Evolutionary conservation across 179 eudicot genomes (phyloP).

Genomic region (Actinidia chinensis): DNA sequence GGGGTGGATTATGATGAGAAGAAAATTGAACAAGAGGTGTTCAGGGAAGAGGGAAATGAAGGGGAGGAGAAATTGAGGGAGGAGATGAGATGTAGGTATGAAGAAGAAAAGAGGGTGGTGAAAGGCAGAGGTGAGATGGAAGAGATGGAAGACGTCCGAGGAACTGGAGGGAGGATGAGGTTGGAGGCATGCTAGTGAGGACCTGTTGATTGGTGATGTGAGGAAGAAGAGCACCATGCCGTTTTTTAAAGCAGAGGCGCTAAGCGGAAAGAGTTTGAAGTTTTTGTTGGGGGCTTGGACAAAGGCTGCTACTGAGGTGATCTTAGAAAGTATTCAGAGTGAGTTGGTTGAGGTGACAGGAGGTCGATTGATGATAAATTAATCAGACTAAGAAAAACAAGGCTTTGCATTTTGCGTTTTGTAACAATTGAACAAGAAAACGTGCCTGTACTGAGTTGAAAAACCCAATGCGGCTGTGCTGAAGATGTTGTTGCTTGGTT

Average conservation of each 20-base stretch:
- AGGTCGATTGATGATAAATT: slow-evolving; percentile 88
- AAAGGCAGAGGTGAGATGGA: slow-evolving; percentile 59
- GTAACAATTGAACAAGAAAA: slow-evolving; percentile 90
- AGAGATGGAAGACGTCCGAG: slow-evolving; percentile 62
- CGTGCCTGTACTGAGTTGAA: slow-evolving; percentile 82
- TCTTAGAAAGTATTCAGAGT: slow-evolving; percentile 77
- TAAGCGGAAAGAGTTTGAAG: slow-evolving; percentile 90
- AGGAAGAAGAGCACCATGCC: slow-evolving; percentile 82
- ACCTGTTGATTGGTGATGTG: slow-evolving; percentile 51
- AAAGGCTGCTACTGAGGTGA: slow-evolving; percentile 96
- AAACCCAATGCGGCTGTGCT: slow-evolving; percentile 90
- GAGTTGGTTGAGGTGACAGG: slow-evolving; percentile 83
- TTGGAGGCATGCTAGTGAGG: slow-evolving; percentile 43
- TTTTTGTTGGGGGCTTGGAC: slow-evolving; percentile 98
- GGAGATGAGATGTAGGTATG: slow-evolving; percentile 56
- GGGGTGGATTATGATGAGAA: slow-evolving; percentile 85
- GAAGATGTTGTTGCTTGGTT: too few species aligned
- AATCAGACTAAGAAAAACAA: slow-evolving; percentile 95
- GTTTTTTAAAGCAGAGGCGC: slow-evolving; percentile 82
- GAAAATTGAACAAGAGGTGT: slow-evolving; percentile 64
- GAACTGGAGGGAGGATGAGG: slow-evolving; percentile 74
- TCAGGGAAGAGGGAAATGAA: slow-evolving; percentile 72
- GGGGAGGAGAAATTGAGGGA: slow-evolving; percentile 62
- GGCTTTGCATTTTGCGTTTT: slow-evolving; percentile 92
- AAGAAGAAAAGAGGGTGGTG: slow-evolving; percentile 71